A percentile compares a stretch with the other conserved stretches of the same genome.
Conservation (phyloP, 2,329 filamentous ascomycete genomes). For the Pyrenophora teres region DNA sequence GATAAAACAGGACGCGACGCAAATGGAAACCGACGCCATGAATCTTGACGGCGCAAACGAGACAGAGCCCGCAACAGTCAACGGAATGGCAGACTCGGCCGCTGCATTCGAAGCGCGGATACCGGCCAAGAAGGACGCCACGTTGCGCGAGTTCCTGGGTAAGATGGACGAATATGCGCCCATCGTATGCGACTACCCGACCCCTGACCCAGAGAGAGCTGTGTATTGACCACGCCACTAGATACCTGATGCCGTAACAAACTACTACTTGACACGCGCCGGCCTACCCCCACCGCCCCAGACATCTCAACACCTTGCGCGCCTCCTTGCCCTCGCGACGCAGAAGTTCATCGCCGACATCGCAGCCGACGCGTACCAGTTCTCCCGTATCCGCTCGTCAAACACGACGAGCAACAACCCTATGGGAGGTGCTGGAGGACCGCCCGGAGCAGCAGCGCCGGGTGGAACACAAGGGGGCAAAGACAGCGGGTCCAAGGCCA, state of each 20-base stretch:
- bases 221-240: conserved; percentile 47
- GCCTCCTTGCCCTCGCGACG: conserved; percentile 93
- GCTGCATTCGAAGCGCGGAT: conserved; percentile 64
- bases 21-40: conserved; percentile 44
- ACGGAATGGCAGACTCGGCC: conserved; percentile 51
- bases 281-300: conserved; percentile 91
- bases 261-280: conserved; percentile 96
- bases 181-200: conserved; percentile 67
- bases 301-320: conserved; percentile 86
- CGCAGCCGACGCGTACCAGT: conserved; percentile 96
- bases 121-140: conserved; percentile 86
- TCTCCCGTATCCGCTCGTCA: conserved; percentile 91
- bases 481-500: conserved; percentile 50
- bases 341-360: conserved; percentile 99
- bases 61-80: conserved; percentile 36
- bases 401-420: conserved; percentile 90
- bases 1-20: conserved; percentile 43
- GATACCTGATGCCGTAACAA: conserved; percentile 97
- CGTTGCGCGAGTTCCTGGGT: conserved; percentile 84
- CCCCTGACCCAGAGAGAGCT: conserved; percentile 1
- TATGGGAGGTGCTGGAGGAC: conserved; percentile 76
- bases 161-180: conserved; percentile 99
- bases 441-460: conserved; percentile 61
- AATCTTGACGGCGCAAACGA: conserved; percentile 50
- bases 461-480: conserved; percentile 59